These are phyloP conservation scores for Claviceps digitariae DNA, from an alignment of 2,329 filamentous ascomycete species.

Conservation along the genomic window DNA sequence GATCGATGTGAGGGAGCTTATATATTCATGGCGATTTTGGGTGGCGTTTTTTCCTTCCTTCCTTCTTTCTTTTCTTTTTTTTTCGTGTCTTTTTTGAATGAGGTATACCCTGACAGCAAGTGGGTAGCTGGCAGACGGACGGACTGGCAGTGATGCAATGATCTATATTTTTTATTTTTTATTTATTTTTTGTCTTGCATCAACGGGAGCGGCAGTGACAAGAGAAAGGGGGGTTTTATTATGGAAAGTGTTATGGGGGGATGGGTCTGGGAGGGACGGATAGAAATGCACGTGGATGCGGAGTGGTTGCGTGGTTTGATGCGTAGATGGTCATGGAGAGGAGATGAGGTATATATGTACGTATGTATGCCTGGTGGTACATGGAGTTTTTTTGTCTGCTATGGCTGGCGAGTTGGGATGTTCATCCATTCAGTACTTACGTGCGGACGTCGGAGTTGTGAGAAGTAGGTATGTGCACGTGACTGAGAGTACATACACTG, in stretches of 20 bases:
- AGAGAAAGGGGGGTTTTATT: not conserved
- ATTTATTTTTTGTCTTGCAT: not conserved
- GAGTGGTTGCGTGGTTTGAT: not conserved
- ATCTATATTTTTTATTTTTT: not conserved
- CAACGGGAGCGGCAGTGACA: not conserved
- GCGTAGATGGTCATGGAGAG: not conserved
- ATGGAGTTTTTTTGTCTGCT: too few relatives aligned
- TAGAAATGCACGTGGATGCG: not conserved
- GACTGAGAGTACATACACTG: too few relatives aligned
- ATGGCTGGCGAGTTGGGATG: too few relatives aligned
- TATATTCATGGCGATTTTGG: not conserved
- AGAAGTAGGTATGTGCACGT: too few relatives aligned
- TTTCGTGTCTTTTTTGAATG: not conserved
- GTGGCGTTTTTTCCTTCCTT: not conserved
- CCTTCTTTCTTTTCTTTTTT: not conserved
- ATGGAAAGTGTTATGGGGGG: too few relatives aligned
- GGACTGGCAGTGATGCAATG: not conserved
- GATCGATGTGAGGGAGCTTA: not conserved
- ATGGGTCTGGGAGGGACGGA: not conserved
- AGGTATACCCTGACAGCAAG: not conserved
- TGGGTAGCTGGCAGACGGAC: not conserved
- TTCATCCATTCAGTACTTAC: too few relatives aligned
- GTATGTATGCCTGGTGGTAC: too few relatives aligned
- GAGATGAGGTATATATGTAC: too few relatives aligned
- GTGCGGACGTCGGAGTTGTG: too few relatives aligned